Conservation (phyloP, 495 filamentous ascomycete species). For the Aspergillus panamensis region DNA sequence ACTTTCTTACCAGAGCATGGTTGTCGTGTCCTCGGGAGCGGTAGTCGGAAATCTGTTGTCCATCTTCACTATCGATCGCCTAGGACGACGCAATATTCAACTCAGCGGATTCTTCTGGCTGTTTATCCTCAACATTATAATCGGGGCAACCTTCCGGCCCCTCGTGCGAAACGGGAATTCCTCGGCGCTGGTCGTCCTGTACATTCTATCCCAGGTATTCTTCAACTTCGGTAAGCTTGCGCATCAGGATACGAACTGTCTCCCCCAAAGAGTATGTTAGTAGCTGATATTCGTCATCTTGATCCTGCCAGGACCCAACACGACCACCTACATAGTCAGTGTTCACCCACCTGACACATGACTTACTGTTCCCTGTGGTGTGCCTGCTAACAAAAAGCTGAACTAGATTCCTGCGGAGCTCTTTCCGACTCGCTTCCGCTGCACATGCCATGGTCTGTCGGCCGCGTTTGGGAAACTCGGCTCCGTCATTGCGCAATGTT, state of each 20-base stretch:
- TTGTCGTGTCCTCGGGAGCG: slow-evolving; percentile 15
- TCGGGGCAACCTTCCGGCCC: slow-evolving; percentile 7
- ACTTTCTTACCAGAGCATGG: slow-evolving; percentile 10
- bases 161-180: neutral
- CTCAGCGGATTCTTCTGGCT: slow-evolving; percentile 15
- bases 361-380: neutral
- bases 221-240: slow-evolving; percentile 17
- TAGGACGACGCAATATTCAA: slow-evolving; percentile 15
- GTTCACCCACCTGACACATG: neutral
- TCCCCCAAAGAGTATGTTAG: neutral
- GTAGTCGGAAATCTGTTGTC: slow-evolving; percentile 10
- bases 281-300: neutral
- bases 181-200: slow-evolving; percentile 11
- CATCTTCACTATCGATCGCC: slow-evolving; percentile 11
- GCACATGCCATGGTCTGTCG: slow-evolving; percentile 13
- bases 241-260: neutral
- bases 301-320: slow-evolving; percentile 10
- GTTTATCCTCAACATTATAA: slow-evolving; percentile 8
- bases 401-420: slow-evolving; percentile 11
- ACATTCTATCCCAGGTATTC: slow-evolving; percentile 14
- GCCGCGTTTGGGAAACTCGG: slow-evolving; percentile 16
- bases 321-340: slow-evolving; percentile 16
- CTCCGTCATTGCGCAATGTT: slow-evolving; percentile 15
- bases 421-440: slow-evolving; percentile 16
- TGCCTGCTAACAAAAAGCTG: neutral